Evolutionary conservation across 208 protist species (phyloP).

Genomic region (Wallacemonas rigidus): DNA sequence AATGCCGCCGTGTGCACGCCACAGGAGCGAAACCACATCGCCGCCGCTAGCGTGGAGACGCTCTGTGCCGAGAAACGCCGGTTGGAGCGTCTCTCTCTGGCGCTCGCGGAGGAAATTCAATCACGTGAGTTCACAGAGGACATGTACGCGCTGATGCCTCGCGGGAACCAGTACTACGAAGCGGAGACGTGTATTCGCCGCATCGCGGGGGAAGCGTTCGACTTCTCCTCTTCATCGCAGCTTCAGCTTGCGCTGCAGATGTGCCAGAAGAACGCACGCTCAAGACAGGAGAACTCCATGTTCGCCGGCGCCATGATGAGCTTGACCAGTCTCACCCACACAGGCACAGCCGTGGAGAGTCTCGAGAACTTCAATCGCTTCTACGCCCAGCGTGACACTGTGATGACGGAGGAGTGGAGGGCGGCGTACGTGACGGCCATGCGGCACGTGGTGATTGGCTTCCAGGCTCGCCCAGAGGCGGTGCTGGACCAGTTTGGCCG

Average conservation of each 20-base stretch:
- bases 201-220: conserved; percentile 23
- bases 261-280: conserved; percentile 10
- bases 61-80: conserved; percentile 9
- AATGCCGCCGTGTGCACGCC: neutral
- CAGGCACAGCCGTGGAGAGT: conserved; percentile 12
- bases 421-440: conserved; percentile 26
- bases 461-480: conserved; percentile 20
- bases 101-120: conserved; percentile 9
- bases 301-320: conserved; percentile 12
- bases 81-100: conserved; percentile 8
- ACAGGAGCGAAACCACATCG: neutral
- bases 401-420: conserved; percentile 17
- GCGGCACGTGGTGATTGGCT: conserved; percentile 27
- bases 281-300: conserved; percentile 16
- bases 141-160: conserved; percentile 14
- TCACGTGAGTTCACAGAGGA: conserved; percentile 7
- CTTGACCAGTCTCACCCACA: conserved; percentile 9
- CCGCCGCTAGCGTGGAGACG: neutral
- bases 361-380: conserved; percentile 14
- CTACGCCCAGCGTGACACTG: conserved; percentile 11
- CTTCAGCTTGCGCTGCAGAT: conserved; percentile 17
- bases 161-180: conserved; percentile 18
- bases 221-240: conserved; percentile 16
- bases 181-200: conserved; percentile 19
- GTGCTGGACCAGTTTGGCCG: conserved; percentile 23